Evolutionary conservation across 345 rosid species (phyloP).

Genomic region (Chamaenerion angustifolium): DNA sequence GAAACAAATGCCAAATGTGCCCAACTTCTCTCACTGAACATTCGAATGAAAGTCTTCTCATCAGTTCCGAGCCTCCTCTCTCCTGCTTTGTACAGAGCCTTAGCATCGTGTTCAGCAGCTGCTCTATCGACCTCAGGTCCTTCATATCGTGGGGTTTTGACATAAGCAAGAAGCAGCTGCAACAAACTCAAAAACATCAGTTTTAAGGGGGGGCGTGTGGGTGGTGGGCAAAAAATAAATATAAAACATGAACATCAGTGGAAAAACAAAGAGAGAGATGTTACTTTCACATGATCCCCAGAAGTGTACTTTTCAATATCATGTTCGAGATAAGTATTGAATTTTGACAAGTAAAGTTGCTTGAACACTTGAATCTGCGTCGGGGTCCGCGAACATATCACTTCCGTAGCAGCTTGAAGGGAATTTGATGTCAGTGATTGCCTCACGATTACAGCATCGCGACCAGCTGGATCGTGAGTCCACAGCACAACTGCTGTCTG

Average conservation of each 20-base stretch:
- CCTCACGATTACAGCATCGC: conserved; percentile 43
- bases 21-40: conserved; percentile 44
- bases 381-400: conserved; percentile 54
- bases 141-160: conserved; percentile 31
- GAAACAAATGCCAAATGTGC: conserved; percentile 44
- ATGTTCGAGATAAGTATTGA: conserved; percentile 32
- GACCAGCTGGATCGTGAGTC: conserved; percentile 53
- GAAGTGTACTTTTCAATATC: conserved; percentile 23
- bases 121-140: conserved; percentile 34
- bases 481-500: conserved; percentile 53
- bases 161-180: conserved; percentile 47
- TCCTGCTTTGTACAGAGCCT: conserved; percentile 47
- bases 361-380: conserved; percentile 48
- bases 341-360: conserved; percentile 36
- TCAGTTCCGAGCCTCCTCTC: conserved; percentile 62
- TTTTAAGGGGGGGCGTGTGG: too few species aligned
- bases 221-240: background rate
- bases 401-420: conserved; percentile 36
- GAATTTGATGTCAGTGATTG: conserved; percentile 11
- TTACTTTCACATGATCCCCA: conserved; percentile 45
- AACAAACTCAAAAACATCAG: conserved; percentile 4
- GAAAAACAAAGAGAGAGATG: conserved; percentile 1
- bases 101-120: conserved; percentile 35
- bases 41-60: conserved; percentile 42
- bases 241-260: too few species aligned